These are phyloP conservation scores for Mortierella sp. DNA, from an alignment of 371 early-diverging fungal genomes.

Conservation along the genomic window DNA sequence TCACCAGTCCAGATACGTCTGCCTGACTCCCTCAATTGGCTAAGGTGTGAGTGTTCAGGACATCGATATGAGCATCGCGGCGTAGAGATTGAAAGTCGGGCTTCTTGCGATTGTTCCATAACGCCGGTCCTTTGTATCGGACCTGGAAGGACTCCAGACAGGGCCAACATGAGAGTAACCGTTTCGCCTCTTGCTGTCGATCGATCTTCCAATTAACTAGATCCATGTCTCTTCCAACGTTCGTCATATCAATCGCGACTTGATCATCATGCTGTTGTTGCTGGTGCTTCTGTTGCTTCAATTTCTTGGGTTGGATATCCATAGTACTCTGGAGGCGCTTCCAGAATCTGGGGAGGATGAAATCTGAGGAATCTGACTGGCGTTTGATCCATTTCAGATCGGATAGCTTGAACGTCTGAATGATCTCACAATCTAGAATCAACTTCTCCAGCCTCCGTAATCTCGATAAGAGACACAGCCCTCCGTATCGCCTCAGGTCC, in stretches of 20 bases:
- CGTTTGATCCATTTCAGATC: constrained; percentile 5
- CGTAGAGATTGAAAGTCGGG: background rate
- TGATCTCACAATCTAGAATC: background rate
- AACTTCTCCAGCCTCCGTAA: constrained; percentile 7
- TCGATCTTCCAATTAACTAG: background rate
- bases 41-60: too few relatives aligned
- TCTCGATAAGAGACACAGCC: constrained; percentile 13
- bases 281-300: background rate
- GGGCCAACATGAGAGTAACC: background rate
- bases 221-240: background rate
- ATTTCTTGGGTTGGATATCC: too few relatives aligned
- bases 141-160: constrained; percentile 2
- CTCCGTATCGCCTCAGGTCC: constrained; percentile 4
- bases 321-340: background rate
- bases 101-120: background rate
- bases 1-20: too few relatives aligned
- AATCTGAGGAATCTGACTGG: background rate
- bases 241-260: background rate
- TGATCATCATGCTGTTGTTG: background rate
- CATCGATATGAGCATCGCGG: background rate
- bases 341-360: background rate
- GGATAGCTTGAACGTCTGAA: background rate
- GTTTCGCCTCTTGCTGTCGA: background rate
- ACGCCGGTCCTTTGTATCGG: background rate
- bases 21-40: too few relatives aligned